Base-by-base conservation (phyloP, 2,329 filamentous ascomycete species). In the Cyclaneusma minus region DNA sequence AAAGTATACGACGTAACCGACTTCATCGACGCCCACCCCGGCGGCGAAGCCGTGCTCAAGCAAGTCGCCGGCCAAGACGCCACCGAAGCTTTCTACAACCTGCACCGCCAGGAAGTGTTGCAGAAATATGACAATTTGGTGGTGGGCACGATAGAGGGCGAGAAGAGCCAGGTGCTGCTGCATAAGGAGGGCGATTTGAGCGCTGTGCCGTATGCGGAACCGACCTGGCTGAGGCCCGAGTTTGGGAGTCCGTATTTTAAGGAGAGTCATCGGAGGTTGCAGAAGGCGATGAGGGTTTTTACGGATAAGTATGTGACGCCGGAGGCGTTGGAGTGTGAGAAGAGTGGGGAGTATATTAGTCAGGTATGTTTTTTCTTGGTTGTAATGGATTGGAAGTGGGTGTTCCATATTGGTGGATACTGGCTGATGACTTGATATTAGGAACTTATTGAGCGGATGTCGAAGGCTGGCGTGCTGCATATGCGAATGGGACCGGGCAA, bases 101-200 rank as follows among this genome's bases (percentile, higher is more conserved):
- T 93, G 28, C 84, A 93, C 56, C 64, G 83, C 14, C 82, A 92
- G 40, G 83, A 92, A 52, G 80, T 91, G n/a, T 64, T 92, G 7
- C 58, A 72, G 33, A 84, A 84, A 50, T 91, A 91, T 60, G 55
- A 63, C 24, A 61, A 68, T 41, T 64, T 92, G 11, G 76, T 68
- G 51, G 65, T 92, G 40, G 83, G 83, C 43, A 79, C 69, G 9
- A 50, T 92, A 45, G 58, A 70, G 38, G 77, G 70, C 51, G 81
- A 92, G 58, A 73, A 64, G 43, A 64, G 81, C 12, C 68, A 83
- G 45, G 68, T 89, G 39, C 62, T 84, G 35, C 68, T 71, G 12
- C 70, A 68, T 2, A 53, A 71, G 43, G 58, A 69, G 7, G 82
- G 82, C 38, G 79, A 81, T 39, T 60, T 91, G 17, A 81, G 71